These are phyloP conservation scores for Inonotus hispidus DNA, from an alignment of 1,284 basidiomycete species.

Conservation along the genomic window DNA sequence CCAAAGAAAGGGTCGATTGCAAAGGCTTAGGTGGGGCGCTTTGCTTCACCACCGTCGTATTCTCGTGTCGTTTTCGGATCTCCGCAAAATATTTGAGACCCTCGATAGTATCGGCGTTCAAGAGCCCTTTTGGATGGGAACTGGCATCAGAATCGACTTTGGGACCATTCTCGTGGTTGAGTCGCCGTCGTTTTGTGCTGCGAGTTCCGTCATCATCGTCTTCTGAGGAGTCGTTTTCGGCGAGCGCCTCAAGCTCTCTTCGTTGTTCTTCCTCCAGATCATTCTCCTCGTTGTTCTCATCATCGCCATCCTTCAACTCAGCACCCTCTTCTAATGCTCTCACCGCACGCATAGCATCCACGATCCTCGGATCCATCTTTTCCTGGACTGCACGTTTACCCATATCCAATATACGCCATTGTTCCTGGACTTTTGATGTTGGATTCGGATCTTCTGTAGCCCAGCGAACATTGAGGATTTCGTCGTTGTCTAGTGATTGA, in stretches of 20 bases:
- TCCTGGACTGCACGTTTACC: slow-evolving; percentile 83
- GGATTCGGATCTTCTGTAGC: slow-evolving; percentile 97
- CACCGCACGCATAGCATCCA: slow-evolving; percentile 80
- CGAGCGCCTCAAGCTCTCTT: slow-evolving; percentile 31
- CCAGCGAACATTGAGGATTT: slow-evolving; percentile 97
- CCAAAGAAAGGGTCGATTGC: slow-evolving; percentile 49
- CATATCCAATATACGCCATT: slow-evolving; percentile 71
- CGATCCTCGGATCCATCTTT: slow-evolving; percentile 77
- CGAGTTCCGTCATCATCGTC: slow-evolving; percentile 24
- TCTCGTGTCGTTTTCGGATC: slow-evolving; percentile 58
- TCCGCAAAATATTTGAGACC: slow-evolving; percentile 84
- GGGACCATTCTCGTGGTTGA: slow-evolving; percentile 23
- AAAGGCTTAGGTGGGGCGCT: slow-evolving; percentile 28
- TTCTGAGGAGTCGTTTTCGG: slow-evolving; percentile 26
- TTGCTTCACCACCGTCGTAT: slow-evolving; percentile 26
- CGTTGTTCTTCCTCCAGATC: slow-evolving; percentile 21
- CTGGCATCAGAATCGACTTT: not conserved
- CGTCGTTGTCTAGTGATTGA: slow-evolving; percentile 95
- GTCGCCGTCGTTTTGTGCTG: slow-evolving; percentile 23
- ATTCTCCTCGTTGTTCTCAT: slow-evolving; percentile 23
- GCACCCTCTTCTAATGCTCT: slow-evolving; percentile 83
- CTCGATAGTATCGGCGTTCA: slow-evolving; percentile 77
- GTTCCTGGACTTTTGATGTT: slow-evolving; percentile 78
- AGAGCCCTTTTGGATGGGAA: slow-evolving; percentile 42
- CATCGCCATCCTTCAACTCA: slow-evolving; percentile 41